Conservation (phyloP, 139 green algal genomes). For the Tetratostichococcus sp. region DNA sequence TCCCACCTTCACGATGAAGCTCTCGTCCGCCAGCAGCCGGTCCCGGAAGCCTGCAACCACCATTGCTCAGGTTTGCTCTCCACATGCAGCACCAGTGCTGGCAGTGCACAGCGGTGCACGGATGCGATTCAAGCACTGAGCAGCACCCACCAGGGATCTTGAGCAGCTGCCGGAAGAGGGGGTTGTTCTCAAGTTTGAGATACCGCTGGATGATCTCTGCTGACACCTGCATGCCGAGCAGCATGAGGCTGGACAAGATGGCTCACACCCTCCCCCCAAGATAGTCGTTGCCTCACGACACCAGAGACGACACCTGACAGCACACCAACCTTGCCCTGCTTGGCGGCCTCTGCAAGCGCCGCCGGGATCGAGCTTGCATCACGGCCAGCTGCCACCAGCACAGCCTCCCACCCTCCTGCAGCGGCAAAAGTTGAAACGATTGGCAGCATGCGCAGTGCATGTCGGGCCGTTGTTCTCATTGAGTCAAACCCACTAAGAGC, state of each 20-base stretch:
- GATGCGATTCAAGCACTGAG: background rate
- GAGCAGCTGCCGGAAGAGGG: conserved; percentile 57
- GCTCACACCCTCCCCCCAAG: too few species aligned
- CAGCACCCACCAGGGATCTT: conserved; percentile 3
- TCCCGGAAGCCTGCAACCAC: conserved; percentile 77
- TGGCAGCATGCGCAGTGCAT: too few species aligned
- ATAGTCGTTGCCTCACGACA: too few species aligned
- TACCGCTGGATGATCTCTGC: conserved; percentile 62
- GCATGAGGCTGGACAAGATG: too few species aligned
- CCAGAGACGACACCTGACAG: background rate
- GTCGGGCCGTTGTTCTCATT: too few species aligned
- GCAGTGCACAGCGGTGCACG: too few species aligned
- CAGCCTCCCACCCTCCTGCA: background rate
- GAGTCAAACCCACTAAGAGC: too few species aligned
- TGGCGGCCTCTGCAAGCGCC: background rate
- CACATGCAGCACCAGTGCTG: too few species aligned
- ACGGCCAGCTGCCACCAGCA: background rate
- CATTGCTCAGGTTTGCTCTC: background rate
- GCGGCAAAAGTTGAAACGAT: background rate
- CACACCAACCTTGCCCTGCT: background rate
- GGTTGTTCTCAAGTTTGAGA: conserved; percentile 61
- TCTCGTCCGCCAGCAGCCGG: conserved; percentile 82
- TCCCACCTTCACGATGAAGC: conserved; percentile 81
- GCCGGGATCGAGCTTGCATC: background rate
- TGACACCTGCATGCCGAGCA: conserved; percentile 42